Evolutionary conservation across 2,329 filamentous ascomycete species (phyloP).

Genomic region (Tolypocladium sp.): DNA sequence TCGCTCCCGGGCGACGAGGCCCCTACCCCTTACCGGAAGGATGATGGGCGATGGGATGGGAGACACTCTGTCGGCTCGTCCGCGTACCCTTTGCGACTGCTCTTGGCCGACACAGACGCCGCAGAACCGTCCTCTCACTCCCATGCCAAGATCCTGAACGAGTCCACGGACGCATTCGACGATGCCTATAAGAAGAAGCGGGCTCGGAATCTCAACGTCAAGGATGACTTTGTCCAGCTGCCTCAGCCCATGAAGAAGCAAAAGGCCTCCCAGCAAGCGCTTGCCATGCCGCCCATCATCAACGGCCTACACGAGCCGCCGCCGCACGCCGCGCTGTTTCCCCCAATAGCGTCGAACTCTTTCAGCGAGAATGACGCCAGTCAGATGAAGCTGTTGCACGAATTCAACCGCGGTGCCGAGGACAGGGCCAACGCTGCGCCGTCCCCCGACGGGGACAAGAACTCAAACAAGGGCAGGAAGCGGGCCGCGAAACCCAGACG

Average conservation of each 20-base stretch:
- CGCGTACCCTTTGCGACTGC: conserved; percentile 27
- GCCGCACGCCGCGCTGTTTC: conserved; percentile 51
- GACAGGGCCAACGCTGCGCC: conserved; percentile 10
- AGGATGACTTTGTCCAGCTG: conserved; percentile 55
- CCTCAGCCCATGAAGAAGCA: conserved; percentile 58
- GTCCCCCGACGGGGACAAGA: conserved; percentile 21
- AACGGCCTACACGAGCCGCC: conserved; percentile 55
- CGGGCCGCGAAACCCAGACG: conserved; percentile 47
- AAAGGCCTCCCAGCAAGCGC: conserved; percentile 46
- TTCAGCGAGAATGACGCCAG: conserved; percentile 39
- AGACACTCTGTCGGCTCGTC: conserved; percentile 13
- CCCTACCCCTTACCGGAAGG: conserved; percentile 10
- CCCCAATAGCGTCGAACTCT: conserved; percentile 49
- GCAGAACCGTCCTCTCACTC: conserved; percentile 29
- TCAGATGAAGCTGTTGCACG: conserved; percentile 31
- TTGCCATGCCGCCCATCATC: conserved; percentile 53
- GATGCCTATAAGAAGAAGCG: conserved; percentile 46
- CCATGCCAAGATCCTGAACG: conserved; percentile 36
- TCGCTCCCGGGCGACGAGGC: conserved; percentile 12
- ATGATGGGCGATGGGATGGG: conserved; percentile 11
- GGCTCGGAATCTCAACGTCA: conserved; percentile 34
- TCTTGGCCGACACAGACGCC: conserved; percentile 28
- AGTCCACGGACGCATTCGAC: conserved; percentile 31
- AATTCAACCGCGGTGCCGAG: conserved; percentile 26
- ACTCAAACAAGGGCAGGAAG: conserved; percentile 34